Base-by-base conservation (phyloP, 495 filamentous ascomycete species). In the Ascobolus immersus region DNA sequence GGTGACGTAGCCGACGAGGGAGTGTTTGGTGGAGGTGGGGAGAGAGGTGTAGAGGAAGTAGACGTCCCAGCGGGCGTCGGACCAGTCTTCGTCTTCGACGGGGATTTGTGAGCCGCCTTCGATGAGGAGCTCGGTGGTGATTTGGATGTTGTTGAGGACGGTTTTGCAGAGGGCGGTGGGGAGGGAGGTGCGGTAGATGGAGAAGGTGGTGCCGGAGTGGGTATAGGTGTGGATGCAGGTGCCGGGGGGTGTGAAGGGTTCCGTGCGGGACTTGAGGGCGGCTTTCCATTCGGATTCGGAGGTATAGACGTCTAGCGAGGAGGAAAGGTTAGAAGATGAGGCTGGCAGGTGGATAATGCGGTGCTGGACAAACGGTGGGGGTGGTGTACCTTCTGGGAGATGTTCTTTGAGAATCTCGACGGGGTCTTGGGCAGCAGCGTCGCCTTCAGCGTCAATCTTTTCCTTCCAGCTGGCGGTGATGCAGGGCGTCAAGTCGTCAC, bases 71-170 rank as follows among this genome's bases (percentile, higher is more conserved):
- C 81, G 65, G 34, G 71, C 61, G 5, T 78, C 52, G 5, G 64
- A 64, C 67, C 70, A 74, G 22, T 74, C 69, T 3, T 66, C 60
- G 35, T 89, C 78, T 27, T 84, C 65, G 9, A 76, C 54, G 6
- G 69, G 60, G 13, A 90, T 58, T 17, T 59, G 62, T 9, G 67
- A 71, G 21, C 79, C 89, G 15, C 77, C 86, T 52, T 99, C 86
- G 39, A 99, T 91, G 52, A 74, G 90, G 34, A 93, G 59, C 5
- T 73, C 71, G n/a, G 79, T 64, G 17, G 82, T 57, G 23, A 92
- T 66, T 51, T 91, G 78, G 30, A 81, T 67, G 29, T 79, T 77
- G 44, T 66, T 67, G 36, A 86, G 45, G 20, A 91, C 48, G 40
- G 65, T 56, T 38, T 59, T 60, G 20, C 82, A 64, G 11, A 56